These are phyloP conservation scores for Globisporangium yorkense DNA, from an alignment of 352 stramenopile species.

Conservation along the genomic window DNA sequence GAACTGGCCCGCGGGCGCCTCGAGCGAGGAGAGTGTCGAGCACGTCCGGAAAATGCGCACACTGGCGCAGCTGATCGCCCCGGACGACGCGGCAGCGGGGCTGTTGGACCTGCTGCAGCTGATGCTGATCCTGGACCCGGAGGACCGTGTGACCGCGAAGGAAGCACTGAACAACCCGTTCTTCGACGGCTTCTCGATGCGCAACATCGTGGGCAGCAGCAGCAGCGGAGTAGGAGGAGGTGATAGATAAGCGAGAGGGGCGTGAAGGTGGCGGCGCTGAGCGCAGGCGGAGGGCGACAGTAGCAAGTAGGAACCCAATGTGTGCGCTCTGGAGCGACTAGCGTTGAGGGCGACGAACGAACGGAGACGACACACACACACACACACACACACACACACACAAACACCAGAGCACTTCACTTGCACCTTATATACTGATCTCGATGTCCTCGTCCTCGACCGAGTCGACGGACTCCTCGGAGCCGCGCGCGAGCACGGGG, in stretches of 20 bases:
- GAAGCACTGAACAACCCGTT: conserved; percentile 87
- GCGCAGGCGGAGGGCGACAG: background rate
- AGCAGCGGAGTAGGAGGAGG: background rate
- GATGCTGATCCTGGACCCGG: conserved; percentile 91
- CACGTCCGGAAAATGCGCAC: conserved; percentile 76
- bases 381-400: background rate
- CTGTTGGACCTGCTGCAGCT: conserved; percentile 88
- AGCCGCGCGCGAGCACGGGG: conserved; percentile 14
- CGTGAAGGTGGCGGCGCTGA: background rate
- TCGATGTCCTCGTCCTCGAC: conserved; percentile 17
- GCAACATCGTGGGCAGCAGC: conserved; percentile 27
- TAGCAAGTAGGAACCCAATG: background rate
- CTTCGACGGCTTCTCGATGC: conserved; percentile 77
- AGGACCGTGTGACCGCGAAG: conserved; percentile 88
- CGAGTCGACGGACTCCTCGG: conserved; percentile 15
- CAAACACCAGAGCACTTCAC: background rate
- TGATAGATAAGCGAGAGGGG: background rate
- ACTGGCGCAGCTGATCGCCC: conserved; percentile 56
- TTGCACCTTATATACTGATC: conserved; percentile 13
- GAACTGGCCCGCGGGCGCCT: conserved; percentile 56
- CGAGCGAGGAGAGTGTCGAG: conserved; percentile 71
- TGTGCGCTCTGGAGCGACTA: no score
- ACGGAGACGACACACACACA: background rate
- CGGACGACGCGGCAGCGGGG: conserved; percentile 50
- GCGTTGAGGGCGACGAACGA: background rate